Base-by-base conservation (phyloP, 192 early-diverging fungal species). In the Thoreauomyces humboldtii region DNA sequence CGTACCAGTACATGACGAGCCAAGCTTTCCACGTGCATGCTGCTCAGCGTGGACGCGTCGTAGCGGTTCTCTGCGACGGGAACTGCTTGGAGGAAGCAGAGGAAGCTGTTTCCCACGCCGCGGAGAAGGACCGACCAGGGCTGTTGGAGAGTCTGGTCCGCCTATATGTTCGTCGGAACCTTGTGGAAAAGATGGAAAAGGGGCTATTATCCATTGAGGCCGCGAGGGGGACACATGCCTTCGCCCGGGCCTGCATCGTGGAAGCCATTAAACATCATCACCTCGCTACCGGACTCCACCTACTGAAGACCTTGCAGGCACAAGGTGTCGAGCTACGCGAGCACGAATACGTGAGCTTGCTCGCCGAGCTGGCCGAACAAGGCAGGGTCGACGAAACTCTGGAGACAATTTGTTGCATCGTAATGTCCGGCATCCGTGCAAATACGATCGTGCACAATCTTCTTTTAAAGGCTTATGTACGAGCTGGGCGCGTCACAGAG, bases 401-500 rank as follows among this genome's bases (percentile, higher is more conserved):
- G n/a, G 64, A 65, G 17, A 11, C 57, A 9, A 29, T 51, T 27
- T 50, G 32, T 24, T n/a, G 25, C 1, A 14, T 60, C 2, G 45
- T 60, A 7, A 48, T 36, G 11, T 14, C 27, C 14, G 66, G 57
- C 1, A 57, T 56, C 36, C 9, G 21, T 9, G 41, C 64, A 19
- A 29, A 56, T n/a, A 19, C 24, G 6, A 22, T 65, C 24, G 43
- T 65, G 24, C 54, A 55, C 24, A 60, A 68, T 50, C 34, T 68
- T 41, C 19, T 68, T 38, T 19, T 68, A 0, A 59, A 60, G 22
- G 58, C 57, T 6, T 37, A 68, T 32, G 46, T 68, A 15, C 25
- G n/a, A n/a, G 66, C 55, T n/a, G 66, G 47, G 6, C 43, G 44
- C 11, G n/a, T 35, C n/a, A n/a, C 24, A 34, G 66, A 68, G 38